Evolutionary conservation across 2,329 filamentous ascomycete genomes (phyloP), one percentile per base, ranked within the genome.

Genomic region (Fusarium sublunatum): DNA sequence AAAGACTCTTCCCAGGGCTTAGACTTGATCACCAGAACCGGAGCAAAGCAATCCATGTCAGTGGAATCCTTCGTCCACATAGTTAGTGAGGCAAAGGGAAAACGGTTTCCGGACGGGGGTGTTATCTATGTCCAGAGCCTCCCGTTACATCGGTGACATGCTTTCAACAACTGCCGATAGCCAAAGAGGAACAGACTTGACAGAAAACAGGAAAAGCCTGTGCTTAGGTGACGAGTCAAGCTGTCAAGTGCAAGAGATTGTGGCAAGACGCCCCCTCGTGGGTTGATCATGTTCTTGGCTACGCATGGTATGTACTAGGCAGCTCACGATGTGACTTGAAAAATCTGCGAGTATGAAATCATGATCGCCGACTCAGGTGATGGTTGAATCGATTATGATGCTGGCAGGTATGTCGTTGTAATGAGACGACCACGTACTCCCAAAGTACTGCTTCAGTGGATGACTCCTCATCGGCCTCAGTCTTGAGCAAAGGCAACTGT

Each of bases 221-320:
- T 26, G 28, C 9, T 26, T 38, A 11, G 38, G 29, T 49, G 62
- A 59, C 62, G 35, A 51, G 62, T 63, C 62, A 60, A 59, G 47
- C 53, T 65, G 62, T 59, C 62, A 65, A 63, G 45, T 38, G 48
- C 36, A 35, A 38, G 42, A 60, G 38, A 36, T 47, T 49, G 45
- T 52, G 35, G 45, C 31, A 58, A 62, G 57, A 60, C 56, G 47
- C 22, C 57, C 57, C 56, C 34, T 35, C 41, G 58, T 43, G 58
- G 36, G 48, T 49, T 47, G 11, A 31, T 15, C 13, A 31, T 51
- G 34, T 32, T 46, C 40, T 45, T 54, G 41, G 40, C 53, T 63
- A 44, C 40, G 63, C 31, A 29, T 40, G 22, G 43, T 19, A 19
- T 19, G 34, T 48, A 19, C 48, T 66, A 55, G 28, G 36, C 36